phyloP scores from a whole-genome alignment of 2,329 filamentous ascomycete genomes.

The Microsporum ferrugineum region DNA sequence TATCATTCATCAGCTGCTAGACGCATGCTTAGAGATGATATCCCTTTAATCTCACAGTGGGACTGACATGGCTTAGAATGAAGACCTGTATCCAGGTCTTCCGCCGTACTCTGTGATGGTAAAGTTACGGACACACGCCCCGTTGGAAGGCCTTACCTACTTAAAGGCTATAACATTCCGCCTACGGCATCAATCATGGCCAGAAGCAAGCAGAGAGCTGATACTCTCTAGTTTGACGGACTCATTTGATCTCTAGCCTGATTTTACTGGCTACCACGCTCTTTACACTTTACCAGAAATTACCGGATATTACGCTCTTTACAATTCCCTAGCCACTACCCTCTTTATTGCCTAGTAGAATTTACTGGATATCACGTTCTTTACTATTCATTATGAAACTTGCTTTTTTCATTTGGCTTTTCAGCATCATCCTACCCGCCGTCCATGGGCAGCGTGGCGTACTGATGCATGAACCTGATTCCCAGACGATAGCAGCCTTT shows the following conservation, averaged over 20 bases:
- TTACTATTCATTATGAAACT: background rate
- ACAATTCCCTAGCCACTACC: background rate
- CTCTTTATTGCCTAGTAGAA: background rate
- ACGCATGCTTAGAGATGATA: background rate
- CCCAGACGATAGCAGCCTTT: background rate
- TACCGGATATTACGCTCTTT: background rate
- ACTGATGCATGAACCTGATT: background rate
- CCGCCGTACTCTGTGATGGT: background rate
- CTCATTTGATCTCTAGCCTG: background rate
- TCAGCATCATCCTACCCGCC: background rate
- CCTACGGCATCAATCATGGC: background rate
- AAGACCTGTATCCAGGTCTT: background rate
- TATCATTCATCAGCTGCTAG: background rate
- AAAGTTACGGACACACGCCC: background rate
- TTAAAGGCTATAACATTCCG: background rate
- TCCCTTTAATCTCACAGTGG: background rate
- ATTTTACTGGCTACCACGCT: background rate
- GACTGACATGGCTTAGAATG: background rate
- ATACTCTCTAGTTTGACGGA: background rate
- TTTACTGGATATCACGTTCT: background rate
- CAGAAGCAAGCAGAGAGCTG: background rate
- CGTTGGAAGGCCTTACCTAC: background rate
- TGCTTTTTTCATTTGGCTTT: background rate
- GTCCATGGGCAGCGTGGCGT: background rate
- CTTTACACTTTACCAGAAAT: background rate